phyloP scores from a whole-genome alignment of 2,329 filamentous ascomycete genomes.

The Scortechinia acanthostroma region DNA sequence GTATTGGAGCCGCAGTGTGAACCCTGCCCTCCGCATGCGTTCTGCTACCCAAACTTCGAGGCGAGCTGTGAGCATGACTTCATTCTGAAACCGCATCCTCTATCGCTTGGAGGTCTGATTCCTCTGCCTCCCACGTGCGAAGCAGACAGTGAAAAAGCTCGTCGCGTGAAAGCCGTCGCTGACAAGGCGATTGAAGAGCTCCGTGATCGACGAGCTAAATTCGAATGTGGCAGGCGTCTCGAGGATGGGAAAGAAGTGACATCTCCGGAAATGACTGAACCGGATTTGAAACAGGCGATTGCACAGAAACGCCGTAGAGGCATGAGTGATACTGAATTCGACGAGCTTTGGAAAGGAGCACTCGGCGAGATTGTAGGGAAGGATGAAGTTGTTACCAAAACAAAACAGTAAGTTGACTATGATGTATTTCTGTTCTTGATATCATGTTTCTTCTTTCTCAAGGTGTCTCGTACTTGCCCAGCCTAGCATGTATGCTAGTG shows the following conservation, averaged over 20 bases:
- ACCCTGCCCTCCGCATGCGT: slow-evolving; percentile 81
- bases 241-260: slow-evolving; percentile 51
- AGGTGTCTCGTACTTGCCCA: background rate
- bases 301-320: slow-evolving; percentile 71
- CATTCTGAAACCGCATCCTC: slow-evolving; percentile 74
- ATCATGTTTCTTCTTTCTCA: too few relatives aligned
- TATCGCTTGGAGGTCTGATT: slow-evolving; percentile 73
- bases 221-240: slow-evolving; percentile 74
- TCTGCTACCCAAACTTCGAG: slow-evolving; percentile 73
- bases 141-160: slow-evolving; percentile 85
- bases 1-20: slow-evolving; percentile 76
- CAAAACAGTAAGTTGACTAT: slow-evolving; percentile 49
- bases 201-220: slow-evolving; percentile 77
- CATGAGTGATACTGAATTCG: slow-evolving; percentile 82
- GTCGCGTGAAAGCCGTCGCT: slow-evolving; percentile 78
- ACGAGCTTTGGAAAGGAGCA: slow-evolving; percentile 74
- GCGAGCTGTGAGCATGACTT: slow-evolving; percentile 82
- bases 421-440: too few relatives aligned
- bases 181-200: slow-evolving; percentile 83
- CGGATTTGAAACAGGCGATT: slow-evolving; percentile 72
- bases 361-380: slow-evolving; percentile 63
- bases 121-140: slow-evolving; percentile 88
- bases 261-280: slow-evolving; percentile 54
- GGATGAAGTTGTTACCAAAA: slow-evolving; percentile 48
- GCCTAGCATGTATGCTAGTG: background rate